phyloP scores from a whole-genome alignment of 345 rosid species.

The Aurinia saxatilis region DNA sequence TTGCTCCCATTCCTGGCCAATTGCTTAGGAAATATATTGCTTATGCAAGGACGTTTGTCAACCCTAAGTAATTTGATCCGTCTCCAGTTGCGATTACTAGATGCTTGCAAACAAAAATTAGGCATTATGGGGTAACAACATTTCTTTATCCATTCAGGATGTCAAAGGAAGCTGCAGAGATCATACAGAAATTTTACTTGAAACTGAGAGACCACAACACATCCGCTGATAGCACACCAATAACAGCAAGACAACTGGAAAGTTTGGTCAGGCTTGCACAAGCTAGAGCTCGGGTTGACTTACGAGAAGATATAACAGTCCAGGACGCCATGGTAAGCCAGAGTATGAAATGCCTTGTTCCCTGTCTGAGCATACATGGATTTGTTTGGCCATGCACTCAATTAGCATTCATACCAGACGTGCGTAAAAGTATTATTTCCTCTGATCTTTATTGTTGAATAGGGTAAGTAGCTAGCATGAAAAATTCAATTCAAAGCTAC shows the following conservation, averaged over 20 bases:
- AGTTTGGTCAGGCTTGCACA: constrained; percentile 86
- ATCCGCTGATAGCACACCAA: constrained; percentile 88
- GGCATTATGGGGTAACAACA: constrained; percentile 15
- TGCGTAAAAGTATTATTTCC: neutral
- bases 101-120: neutral
- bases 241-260: constrained; percentile 95
- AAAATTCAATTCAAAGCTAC: neutral
- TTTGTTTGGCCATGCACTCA: constrained; percentile 2
- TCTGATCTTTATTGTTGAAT: neutral
- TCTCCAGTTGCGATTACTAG: constrained; percentile 1
- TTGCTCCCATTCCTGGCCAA: constrained; percentile 72
- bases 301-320: constrained; percentile 84
- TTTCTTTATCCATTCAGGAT: constrained; percentile 42
- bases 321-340: constrained; percentile 76
- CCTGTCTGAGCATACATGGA: neutral
- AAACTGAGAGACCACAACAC: constrained; percentile 80
- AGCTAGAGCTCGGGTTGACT: constrained; percentile 94
- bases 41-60: constrained; percentile 73
- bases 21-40: constrained; percentile 90
- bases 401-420: neutral
- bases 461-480: neutral
- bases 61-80: constrained; percentile 63
- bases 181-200: constrained; percentile 81
- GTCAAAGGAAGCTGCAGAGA: constrained; percentile 85
- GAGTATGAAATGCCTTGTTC: neutral